Evolutionary conservation across 2,329 filamentous ascomycete genomes (phyloP).

Genomic region (Aspergillus fumigatus): DNA sequence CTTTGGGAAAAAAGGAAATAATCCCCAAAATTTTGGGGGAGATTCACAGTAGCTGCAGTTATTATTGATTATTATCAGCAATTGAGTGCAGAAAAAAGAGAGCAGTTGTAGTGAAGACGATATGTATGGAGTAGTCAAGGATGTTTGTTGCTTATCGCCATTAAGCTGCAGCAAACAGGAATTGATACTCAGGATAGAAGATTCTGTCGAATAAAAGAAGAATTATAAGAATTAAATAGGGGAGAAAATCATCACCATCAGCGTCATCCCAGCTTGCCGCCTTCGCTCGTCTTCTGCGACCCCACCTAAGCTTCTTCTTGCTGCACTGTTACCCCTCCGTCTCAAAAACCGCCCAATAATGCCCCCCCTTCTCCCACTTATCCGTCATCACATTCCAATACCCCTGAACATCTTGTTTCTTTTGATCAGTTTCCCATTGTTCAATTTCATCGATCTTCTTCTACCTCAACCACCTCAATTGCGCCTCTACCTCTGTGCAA

Average conservation of each 20-base stretch:
- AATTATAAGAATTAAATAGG: too few relatives aligned
- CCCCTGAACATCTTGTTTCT: background rate
- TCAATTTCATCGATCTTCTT: constrained; percentile 1
- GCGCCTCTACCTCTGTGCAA: constrained; percentile 11
- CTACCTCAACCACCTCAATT: background rate
- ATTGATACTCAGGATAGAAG: background rate
- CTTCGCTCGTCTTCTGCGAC: background rate
- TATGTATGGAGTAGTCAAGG: background rate
- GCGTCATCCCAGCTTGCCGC: background rate
- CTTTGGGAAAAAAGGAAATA: background rate
- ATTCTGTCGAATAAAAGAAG: background rate
- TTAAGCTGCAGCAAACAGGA: background rate
- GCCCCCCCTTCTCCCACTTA: background rate
- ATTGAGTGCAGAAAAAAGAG: background rate
- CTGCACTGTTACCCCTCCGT: background rate
- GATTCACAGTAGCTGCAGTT: background rate
- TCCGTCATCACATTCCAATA: background rate
- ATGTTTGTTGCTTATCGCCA: background rate
- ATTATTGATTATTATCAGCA: background rate
- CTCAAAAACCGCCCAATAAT: background rate
- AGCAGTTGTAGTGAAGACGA: background rate
- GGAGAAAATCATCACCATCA: background rate
- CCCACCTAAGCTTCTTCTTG: background rate
- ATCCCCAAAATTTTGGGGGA: background rate
- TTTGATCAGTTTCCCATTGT: background rate